Conservation (phyloP, 2,329 filamentous ascomycete genomes). For the Ophiosphaerella korrae region DNA sequence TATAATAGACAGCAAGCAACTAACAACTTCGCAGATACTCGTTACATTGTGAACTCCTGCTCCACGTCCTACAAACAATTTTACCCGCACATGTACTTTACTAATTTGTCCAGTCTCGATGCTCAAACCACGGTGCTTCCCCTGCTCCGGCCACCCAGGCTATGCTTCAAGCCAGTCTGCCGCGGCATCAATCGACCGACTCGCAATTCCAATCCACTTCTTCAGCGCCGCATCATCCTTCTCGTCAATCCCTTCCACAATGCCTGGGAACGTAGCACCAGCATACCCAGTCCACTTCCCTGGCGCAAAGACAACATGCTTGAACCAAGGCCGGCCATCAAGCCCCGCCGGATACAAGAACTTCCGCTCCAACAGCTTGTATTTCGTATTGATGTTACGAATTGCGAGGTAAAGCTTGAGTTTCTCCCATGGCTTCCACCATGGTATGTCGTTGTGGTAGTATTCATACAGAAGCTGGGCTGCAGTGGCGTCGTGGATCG, state of each 20-base stretch:
- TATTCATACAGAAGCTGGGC: conserved; percentile 55
- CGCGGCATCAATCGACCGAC: conserved; percentile 41
- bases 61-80: too few species aligned
- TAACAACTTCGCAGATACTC: too few species aligned
- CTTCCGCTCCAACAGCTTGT: conserved; percentile 80
- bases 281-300: conserved; percentile 91
- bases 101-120: too few species aligned
- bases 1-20: too few species aligned
- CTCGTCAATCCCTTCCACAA: conserved; percentile 66
- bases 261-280: conserved; percentile 69
- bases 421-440: conserved; percentile 78
- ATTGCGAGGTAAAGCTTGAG: conserved; percentile 68
- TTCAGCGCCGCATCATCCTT: conserved; percentile 45
- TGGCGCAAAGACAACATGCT: conserved; percentile 92
- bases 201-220: conserved; percentile 53
- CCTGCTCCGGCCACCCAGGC: neutral
- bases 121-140: too few species aligned
- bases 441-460: conserved; percentile 62
- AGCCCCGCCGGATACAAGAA: conserved; percentile 79
- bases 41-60: too few species aligned
- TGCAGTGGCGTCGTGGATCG: conserved; percentile 58
- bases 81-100: too few species aligned
- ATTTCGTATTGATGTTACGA: conserved; percentile 73
- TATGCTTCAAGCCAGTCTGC: conserved; percentile 39
- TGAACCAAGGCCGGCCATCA: conserved; percentile 85